Conservation (phyloP, 1,284 basidiomycete species). For the Neolentinus lepideus region DNA sequence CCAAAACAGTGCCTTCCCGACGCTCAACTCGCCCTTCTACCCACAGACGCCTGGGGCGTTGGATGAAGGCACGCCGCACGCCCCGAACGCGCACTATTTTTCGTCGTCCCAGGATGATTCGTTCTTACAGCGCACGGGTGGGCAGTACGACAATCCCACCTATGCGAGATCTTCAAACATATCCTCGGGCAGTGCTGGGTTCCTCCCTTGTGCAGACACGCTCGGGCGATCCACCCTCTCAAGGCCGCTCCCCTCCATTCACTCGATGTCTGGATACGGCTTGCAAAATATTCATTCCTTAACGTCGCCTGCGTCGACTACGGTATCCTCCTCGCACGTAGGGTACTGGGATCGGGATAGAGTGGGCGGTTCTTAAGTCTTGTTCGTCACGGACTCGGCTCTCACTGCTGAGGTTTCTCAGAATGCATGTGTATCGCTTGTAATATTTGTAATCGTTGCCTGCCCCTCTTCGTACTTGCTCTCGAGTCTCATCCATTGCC, state of each 20-base stretch:
- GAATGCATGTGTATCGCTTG: too few relatives aligned
- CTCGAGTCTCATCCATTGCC: too few relatives aligned
- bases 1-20: slow-evolving; percentile 22
- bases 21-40: slow-evolving; percentile 32
- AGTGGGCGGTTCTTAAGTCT: not conserved
- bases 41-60: slow-evolving; percentile 16
- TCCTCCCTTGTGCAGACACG: not conserved
- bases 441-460: too few relatives aligned
- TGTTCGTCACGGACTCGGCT: too few relatives aligned
- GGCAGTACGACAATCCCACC: not conserved
- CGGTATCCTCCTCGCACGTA: not conserved
- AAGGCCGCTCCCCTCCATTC: not conserved
- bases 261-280: too few relatives aligned
- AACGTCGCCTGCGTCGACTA: not conserved
- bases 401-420: too few relatives aligned
- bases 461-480: too few relatives aligned
- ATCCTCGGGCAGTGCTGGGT: not conserved
- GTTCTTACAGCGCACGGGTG: not conserved
- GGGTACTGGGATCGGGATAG: slow-evolving; percentile 1
- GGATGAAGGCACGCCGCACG: not conserved
- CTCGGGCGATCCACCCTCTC: not conserved
- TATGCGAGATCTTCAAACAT: not conserved
- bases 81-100: slow-evolving; percentile 2
- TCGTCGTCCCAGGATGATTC: not conserved
- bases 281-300: too few relatives aligned